These are phyloP conservation scores for Cyclotella choctawhatcheeana DNA, from an alignment of 108 stramenopile genomes.

Conservation along the genomic window DNA sequence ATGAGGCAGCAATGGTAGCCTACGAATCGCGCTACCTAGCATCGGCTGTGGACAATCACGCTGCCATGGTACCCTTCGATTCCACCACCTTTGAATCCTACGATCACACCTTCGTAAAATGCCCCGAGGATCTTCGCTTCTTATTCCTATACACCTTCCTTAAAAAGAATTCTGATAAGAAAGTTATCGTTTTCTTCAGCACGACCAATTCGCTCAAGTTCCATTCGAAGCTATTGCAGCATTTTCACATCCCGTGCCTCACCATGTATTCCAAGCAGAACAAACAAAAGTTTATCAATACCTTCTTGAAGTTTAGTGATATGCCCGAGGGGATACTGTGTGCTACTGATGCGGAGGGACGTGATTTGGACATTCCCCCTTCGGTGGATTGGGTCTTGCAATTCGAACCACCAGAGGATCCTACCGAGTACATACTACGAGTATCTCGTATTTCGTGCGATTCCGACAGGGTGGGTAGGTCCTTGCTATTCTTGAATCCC, in stretches of 20 bases:
- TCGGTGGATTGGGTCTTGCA: slow-evolving; percentile 47
- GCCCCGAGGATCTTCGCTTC: slow-evolving; percentile 42
- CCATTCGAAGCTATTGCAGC: slow-evolving; percentile 25
- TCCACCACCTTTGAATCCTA: slow-evolving; percentile 41
- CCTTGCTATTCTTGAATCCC: slow-evolving; percentile 45
- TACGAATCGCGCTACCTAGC: slow-evolving; percentile 37
- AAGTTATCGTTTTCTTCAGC: slow-evolving; percentile 43
- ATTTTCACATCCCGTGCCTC: slow-evolving; percentile 33
- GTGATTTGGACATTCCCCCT: slow-evolving; percentile 49
- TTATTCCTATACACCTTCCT: slow-evolving; percentile 51
- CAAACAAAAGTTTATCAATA: slow-evolving; percentile 34
- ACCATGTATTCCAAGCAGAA: slow-evolving; percentile 33
- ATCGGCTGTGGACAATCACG: slow-evolving; percentile 40
- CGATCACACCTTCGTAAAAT: slow-evolving; percentile 49
- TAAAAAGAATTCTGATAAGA: slow-evolving; percentile 45
- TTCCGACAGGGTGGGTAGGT: slow-evolving; percentile 39
- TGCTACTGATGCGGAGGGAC: slow-evolving; percentile 41
- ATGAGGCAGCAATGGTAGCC: slow-evolving; percentile 14
- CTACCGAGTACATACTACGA: slow-evolving; percentile 47
- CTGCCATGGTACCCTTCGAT: slow-evolving; percentile 36
- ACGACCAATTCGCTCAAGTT: slow-evolving; percentile 37
- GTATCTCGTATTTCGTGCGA: slow-evolving; percentile 47
- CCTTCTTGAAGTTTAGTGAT: slow-evolving; percentile 46
- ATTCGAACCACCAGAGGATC: slow-evolving; percentile 50
- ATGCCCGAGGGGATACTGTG: slow-evolving; percentile 43